These are phyloP conservation scores for Torulaspora maleeae DNA, from an alignment of 805 yeast species.

Conservation along the genomic window DNA sequence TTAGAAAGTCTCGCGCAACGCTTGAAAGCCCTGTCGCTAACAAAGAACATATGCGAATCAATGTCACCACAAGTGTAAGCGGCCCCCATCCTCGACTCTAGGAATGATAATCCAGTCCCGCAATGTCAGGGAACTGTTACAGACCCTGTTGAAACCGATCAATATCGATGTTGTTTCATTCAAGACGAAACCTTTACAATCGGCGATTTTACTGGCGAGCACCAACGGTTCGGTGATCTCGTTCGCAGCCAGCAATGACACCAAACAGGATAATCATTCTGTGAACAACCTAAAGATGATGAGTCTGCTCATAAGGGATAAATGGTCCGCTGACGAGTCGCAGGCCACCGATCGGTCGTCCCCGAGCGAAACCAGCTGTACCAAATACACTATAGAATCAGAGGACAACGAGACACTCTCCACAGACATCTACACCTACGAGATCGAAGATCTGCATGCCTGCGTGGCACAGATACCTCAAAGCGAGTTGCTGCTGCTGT, in stretches of 20 bases:
- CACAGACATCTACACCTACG: constrained; percentile 31
- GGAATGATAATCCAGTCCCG: constrained; percentile 25
- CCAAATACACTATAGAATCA: constrained; percentile 7
- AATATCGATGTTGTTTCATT: constrained; percentile 15
- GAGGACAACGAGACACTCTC: constrained; percentile 4
- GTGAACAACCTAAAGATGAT: constrained; percentile 32
- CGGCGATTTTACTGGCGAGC: constrained; percentile 25
- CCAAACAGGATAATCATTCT: constrained; percentile 15
- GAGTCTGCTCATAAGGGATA: constrained; percentile 32
- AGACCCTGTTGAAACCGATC: constrained; percentile 20
- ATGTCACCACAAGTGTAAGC: not conserved
- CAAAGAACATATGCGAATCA: not conserved
- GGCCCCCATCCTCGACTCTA: not conserved
- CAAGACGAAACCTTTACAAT: constrained; percentile 21
- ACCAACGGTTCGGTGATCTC: constrained; percentile 32
- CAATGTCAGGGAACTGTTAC: constrained; percentile 22
- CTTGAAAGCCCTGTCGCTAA: not conserved
- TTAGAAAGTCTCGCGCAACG: not conserved
- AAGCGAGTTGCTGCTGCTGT: constrained; percentile 28
- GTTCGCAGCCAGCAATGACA: constrained; percentile 17
- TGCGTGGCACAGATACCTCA: constrained; percentile 30
- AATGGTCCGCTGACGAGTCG: constrained; percentile 33
- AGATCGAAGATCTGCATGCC: constrained; percentile 33
- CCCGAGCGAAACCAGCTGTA: constrained; percentile 16
- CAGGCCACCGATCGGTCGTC: constrained; percentile 9